Base-by-base conservation (phyloP, 2,329 filamentous ascomycete species). In the Cytospora piceae region DNA sequence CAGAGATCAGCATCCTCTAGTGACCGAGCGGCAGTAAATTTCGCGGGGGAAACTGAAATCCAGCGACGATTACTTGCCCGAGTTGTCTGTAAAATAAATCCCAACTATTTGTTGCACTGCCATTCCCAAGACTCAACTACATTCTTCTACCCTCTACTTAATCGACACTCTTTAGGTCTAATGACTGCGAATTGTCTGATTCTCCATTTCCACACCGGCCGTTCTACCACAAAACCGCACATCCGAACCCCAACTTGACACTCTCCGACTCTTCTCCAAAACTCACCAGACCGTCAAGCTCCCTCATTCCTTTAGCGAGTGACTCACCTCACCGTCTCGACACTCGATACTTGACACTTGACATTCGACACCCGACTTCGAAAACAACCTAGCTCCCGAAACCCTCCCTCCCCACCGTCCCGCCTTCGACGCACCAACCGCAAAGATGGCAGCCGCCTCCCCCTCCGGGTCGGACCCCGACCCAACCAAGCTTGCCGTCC, bases 401-500 rank as follows among this genome's bases (percentile, higher is more conserved):
- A 52, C 12, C 11, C 42, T 39, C 42, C 11, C 29, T 46, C n/a
- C 27, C 27, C 27, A 29, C 27, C 42, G n/a, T 20, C 51, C n/a
- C n/a, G 27, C 2, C 55, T 20, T 12, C 15, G 14, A 53, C 15
- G 32, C 8, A 7, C 29, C 29, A 29, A 31, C 5, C 57, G 24
- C 34, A 31, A 37, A 2, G 4, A 68, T 68, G 66, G 55, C 66
- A 0, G 59, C 63, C 22, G 63, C 54, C 27, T 66, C 59, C 52
- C 60, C 66, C 6, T 49, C 63, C 14, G 66, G 66, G 56, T 68
- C 66, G 51, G 63, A 66, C 39, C 58, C 61, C 57, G 74, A 76
- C 69, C 69, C 70, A 17, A 69, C 73, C 53, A 85, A 85, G 76
- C 72, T 85, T 64, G 73, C 76, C 49, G 77, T 85, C 64, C 81